Evolutionary conservation across 108 stramenopile species (phyloP).

Genomic region (Pseudonitzschia pungens): DNA sequence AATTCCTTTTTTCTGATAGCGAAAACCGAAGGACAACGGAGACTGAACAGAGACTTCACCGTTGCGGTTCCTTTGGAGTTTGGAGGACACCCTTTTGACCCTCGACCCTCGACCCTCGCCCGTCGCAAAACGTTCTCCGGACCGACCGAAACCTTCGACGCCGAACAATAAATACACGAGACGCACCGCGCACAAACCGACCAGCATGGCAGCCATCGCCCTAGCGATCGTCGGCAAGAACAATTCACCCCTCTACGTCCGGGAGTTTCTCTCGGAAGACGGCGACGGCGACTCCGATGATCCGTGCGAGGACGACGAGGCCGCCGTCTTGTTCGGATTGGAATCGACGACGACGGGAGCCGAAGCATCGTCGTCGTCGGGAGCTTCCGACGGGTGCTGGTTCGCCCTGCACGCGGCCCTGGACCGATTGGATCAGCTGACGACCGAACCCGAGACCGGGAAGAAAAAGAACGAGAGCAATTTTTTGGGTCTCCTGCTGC

Average conservation of each 20-base stretch:
- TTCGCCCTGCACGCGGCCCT: conserved; percentile 61
- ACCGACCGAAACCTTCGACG: too few species aligned
- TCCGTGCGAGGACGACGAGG: conserved; percentile 12
- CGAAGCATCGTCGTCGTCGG: background rate
- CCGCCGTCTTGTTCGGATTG: conserved; percentile 17
- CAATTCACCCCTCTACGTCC: conserved; percentile 47
- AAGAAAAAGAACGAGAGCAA: conserved; percentile 31
- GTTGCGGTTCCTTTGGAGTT: too few species aligned
- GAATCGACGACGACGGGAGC: background rate
- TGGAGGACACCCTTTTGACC: too few species aligned
- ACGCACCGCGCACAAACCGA: background rate
- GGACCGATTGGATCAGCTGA: conserved; percentile 60
- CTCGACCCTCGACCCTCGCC: too few species aligned
- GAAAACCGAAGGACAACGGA: too few species aligned
- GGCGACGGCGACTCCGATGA: background rate
- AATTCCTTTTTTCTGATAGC: too few species aligned
- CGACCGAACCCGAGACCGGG: conserved; percentile 5
- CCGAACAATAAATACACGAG: background rate
- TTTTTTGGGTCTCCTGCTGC: conserved; percentile 50
- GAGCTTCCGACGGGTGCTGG: conserved; percentile 32
- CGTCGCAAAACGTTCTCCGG: too few species aligned
- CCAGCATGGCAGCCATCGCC: conserved; percentile 36
- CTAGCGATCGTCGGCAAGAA: conserved; percentile 58
- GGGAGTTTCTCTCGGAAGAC: conserved; percentile 32
- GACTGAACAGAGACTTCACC: too few species aligned